Conservation (phyloP, 1,284 basidiomycete species). For the Microbotryum lychnidis-dioicae region DNA sequence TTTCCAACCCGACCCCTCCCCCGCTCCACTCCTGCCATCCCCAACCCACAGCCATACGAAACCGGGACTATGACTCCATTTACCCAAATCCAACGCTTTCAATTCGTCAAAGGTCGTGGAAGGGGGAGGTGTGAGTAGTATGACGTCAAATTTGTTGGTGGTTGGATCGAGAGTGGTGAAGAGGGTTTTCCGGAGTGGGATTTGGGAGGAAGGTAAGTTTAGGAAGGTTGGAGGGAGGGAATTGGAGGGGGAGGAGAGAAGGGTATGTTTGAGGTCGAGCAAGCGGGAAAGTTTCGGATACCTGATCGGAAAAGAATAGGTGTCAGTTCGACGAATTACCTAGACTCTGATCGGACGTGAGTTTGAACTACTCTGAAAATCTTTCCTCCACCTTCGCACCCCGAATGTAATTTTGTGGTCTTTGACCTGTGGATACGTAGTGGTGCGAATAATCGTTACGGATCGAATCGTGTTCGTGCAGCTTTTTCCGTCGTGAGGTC, state of each 20-base stretch:
- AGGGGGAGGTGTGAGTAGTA: constrained; percentile 84
- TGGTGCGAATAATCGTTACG: constrained; percentile 87
- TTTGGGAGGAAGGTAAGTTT: constrained; percentile 27
- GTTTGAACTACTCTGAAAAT: constrained; percentile 76
- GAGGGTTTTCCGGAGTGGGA: constrained; percentile 33
- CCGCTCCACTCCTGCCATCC: constrained; percentile 48
- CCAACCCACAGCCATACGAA: constrained; percentile 98
- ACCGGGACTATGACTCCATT: constrained; percentile 79
- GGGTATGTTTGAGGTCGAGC: constrained; percentile 24
- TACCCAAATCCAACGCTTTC: constrained; percentile 61
- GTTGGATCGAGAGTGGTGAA: constrained; percentile 4
- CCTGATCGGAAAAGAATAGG: constrained; percentile 43
- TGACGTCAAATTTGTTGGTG: constrained; percentile 70
- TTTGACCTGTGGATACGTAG: constrained; percentile 80
- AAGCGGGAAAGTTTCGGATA: constrained; percentile 75
- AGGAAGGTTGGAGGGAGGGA: constrained; percentile 60
- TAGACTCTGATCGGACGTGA: neutral
- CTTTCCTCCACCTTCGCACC: constrained; percentile 74
- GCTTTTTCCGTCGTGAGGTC: neutral
- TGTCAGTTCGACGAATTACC: too few species aligned
- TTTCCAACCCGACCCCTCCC: constrained; percentile 61
- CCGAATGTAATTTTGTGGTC: constrained; percentile 83
- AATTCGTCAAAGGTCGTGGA: constrained; percentile 33
- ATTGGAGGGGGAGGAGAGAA: constrained; percentile 19
- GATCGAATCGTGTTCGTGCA: constrained; percentile 75